Conservation (phyloP, 306 rosid species). For the Canavalia ensiformis region DNA sequence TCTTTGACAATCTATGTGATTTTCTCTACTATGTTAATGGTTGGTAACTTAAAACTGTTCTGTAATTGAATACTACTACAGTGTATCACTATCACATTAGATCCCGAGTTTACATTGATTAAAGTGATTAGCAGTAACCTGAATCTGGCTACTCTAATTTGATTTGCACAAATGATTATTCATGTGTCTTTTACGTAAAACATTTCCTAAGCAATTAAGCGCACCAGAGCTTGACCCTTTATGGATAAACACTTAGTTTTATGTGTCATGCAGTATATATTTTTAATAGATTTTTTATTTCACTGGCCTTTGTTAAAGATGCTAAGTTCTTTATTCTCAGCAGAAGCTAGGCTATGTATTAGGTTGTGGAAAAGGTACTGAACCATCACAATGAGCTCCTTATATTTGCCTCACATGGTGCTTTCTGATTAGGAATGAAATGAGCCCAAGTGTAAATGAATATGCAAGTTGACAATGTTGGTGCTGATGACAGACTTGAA, state of each 20-base stretch:
- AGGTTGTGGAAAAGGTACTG: too few species aligned
- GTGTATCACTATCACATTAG: slow-evolving; percentile 6
- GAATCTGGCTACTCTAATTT: slow-evolving; percentile 18
- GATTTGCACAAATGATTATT: background rate
- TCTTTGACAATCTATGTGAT: slow-evolving; percentile 9
- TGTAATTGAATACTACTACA: slow-evolving; percentile 8
- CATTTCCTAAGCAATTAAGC: background rate
- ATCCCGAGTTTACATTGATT: background rate
- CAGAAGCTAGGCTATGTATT: background rate
- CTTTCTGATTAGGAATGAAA: too few species aligned
- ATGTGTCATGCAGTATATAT: background rate
- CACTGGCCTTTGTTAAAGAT: slow-evolving; percentile 1
- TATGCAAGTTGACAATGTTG: too few species aligned
- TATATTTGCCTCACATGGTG: background rate
- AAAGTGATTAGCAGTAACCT: slow-evolving; percentile 7
- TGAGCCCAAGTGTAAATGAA: too few species aligned
- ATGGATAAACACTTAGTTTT: background rate
- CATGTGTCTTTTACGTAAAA: background rate
- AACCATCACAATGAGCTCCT: background rate
- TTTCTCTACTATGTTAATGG: background rate
- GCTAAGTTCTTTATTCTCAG: background rate
- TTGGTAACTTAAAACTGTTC: slow-evolving; percentile 27
- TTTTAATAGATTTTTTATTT: background rate
- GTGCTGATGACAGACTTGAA: too few species aligned
- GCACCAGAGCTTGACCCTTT: background rate